Evolutionary conservation across 345 rosid genomes (phyloP).

Genomic region (Eucalyptus virginea): DNA sequence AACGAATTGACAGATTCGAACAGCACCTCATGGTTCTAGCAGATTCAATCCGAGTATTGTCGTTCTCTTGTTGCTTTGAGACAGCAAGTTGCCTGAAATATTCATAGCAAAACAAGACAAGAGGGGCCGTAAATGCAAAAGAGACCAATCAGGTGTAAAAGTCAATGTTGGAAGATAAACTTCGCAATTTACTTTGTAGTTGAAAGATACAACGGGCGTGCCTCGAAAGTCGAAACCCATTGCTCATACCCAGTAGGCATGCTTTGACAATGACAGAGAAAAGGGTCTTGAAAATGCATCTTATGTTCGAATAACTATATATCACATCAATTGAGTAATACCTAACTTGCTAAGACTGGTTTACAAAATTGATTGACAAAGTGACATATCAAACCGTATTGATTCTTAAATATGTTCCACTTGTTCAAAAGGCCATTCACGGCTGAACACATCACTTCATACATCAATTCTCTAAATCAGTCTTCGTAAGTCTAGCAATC

Average conservation of each 20-base stretch:
- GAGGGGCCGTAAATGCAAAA: neutral
- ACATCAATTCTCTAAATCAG: neutral
- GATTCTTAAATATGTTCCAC: neutral
- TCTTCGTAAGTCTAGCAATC: neutral
- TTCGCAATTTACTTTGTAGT: neutral
- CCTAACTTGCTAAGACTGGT: neutral
- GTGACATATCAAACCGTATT: neutral
- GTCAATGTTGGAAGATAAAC: neutral
- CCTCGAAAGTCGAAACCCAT: neutral
- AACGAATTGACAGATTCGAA: neutral
- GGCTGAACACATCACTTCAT: neutral
- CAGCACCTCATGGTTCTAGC: neutral
- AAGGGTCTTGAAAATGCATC: neutral
- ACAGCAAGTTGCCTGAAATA: neutral
- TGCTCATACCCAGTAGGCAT: neutral
- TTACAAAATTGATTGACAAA: neutral
- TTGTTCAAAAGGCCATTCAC: neutral
- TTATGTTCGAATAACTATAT: neutral
- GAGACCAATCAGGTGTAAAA: neutral
- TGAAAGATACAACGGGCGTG: neutral
- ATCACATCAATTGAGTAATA: neutral
- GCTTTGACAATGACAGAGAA: neutral
- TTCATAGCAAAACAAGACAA: neutral
- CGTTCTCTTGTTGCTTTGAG: neutral
- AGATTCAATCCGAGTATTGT: neutral